Evolutionary conservation across 1,284 basidiomycete genomes (phyloP), one percentile per base, ranked within the genome.

Genomic region (Clitocybe nebularis): DNA sequence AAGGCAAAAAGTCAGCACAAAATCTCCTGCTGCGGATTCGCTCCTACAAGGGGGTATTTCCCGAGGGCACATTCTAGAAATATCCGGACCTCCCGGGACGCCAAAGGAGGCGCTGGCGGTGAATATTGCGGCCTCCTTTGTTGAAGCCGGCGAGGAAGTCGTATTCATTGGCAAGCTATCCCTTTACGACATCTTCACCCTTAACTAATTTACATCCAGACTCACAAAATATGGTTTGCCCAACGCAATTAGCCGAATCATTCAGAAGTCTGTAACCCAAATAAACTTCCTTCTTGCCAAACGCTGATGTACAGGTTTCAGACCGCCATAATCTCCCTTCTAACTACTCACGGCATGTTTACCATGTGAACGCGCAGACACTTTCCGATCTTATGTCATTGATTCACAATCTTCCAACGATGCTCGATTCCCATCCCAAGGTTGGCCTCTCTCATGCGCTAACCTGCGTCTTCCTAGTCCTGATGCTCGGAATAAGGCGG

Each of bases 11-110:
- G 60, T 72, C 43, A 57, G 64, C 1, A 74, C 78, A 0, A 62
- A 59, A n/a, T 77, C 71, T 53, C 45, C 56, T 2, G 67, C 75
- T 16, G 60, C 84, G 14, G 81, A 88, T 50, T 60, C 60, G 19
- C 56, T 86, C 3, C 67, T 88, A 5, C 69, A 62, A 25, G 82
- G 81, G 28, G 84, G 84, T 9, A 58, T 88, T 36, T 62, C 64
- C 38, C 68, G 66, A 46, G 81, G 83, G 7, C 68, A 74, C 47
- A 68, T 86, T 46, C 64, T 88, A 24, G 84, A 88, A 62, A 63
- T 88, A 53, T 84, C 81, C 34, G 84, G 85, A 0, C 81, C 84
- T 25, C 85, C 85, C 1, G 85, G 85, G 30, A 73, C 74, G 36
- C 71, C 74, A 8, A 87, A 84, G 52, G 81, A 82, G 46, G 52